Conservation (phyloP, 2,329 filamentous ascomycete genomes). For the Calonectria honghensis region DNA sequence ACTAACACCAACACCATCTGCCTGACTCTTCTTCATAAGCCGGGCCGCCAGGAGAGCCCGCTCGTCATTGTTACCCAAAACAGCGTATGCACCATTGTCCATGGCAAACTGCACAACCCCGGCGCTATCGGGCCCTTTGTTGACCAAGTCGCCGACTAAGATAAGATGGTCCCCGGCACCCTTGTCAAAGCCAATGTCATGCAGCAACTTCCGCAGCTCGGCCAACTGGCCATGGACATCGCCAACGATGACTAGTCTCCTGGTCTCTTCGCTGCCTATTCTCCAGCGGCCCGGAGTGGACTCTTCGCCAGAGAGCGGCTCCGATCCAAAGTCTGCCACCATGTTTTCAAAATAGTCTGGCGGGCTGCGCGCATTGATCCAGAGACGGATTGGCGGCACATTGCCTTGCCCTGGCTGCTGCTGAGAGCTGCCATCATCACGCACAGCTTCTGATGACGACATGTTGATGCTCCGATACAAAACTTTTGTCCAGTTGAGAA, state of each 20-base stretch:
- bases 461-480: conserved; percentile 16
- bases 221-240: conserved; percentile 90
- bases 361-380: conserved; percentile 23
- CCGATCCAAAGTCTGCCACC: conserved; percentile 13
- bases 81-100: conserved; percentile 80
- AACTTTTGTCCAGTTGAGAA: background rate
- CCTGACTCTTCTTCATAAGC: conserved; percentile 35
- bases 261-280: conserved; percentile 24
- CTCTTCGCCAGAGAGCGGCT: background rate
- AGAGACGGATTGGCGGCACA: background rate
- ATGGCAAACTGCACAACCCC: conserved; percentile 86
- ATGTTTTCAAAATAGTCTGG: background rate
- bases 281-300: conserved; percentile 1
- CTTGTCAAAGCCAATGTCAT: conserved; percentile 77
- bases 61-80: conserved; percentile 93
- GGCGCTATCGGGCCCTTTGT: conserved; percentile 87
- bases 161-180: conserved; percentile 78
- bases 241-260: conserved; percentile 79
- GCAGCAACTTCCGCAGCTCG: conserved; percentile 78
- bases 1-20: background rate
- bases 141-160: conserved; percentile 84
- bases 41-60: conserved; percentile 76
- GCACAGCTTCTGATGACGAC: conserved; percentile 3
- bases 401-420: background rate
- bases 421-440: background rate